A percentile compares a stretch with the other conserved stretches of the same genome.
phyloP scores from a whole-genome alignment of 108 stramenopile genomes.

The Hondaea fermentalgiana region DNA sequence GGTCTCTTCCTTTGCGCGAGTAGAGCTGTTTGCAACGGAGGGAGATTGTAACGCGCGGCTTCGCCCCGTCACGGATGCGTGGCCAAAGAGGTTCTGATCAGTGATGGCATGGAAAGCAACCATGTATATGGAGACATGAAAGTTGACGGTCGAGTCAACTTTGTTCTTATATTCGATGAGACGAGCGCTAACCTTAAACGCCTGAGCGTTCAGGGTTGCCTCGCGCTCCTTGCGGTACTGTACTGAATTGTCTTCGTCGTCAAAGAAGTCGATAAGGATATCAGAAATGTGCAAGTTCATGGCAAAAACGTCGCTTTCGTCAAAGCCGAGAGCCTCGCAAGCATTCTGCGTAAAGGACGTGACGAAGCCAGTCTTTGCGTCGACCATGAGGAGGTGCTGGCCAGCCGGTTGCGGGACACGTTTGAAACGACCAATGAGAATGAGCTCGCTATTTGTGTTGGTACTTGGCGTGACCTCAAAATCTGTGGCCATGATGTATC shows the following conservation, averaged over 20 bases:
- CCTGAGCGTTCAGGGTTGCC: not conserved
- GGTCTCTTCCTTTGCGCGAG: no score
- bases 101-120: not conserved
- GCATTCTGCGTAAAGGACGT: not conserved
- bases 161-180: not conserved
- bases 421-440: not conserved
- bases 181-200: not conserved
- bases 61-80: not conserved
- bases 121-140: not conserved
- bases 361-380: not conserved
- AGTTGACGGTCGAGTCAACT: not conserved
- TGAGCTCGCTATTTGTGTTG: not conserved
- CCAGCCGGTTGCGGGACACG: not conserved
- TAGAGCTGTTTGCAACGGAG: not conserved
- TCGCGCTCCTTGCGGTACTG: not conserved
- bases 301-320: not conserved
- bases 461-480: not conserved
- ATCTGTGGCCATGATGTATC: not conserved
- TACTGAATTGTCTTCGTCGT: not conserved
- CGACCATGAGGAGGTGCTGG: not conserved
- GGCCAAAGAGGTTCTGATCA: not conserved
- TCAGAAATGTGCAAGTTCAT: not conserved
- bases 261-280: not conserved
- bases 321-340: not conserved
- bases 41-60: not conserved